A percentile compares a stretch with the other conserved stretches of the same genome.
Conservation (phyloP, 495 filamentous ascomycete genomes). For the Trichoderma gamsii region DNA sequence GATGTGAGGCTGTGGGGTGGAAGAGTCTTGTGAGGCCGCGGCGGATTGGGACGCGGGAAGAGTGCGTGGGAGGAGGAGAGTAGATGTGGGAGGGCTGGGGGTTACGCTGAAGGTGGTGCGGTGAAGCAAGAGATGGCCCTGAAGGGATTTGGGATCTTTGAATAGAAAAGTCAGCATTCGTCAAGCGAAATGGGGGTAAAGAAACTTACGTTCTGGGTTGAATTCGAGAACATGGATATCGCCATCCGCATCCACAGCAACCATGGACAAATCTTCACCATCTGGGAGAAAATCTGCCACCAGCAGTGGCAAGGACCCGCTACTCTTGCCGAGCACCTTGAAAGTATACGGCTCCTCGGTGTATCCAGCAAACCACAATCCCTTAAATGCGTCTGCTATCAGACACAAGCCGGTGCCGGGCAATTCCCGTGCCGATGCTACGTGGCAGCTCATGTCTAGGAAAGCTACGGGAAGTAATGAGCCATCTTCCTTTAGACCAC, state of each 20-base stretch:
- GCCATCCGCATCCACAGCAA: conserved; percentile 77
- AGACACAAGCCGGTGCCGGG: conserved; percentile 75
- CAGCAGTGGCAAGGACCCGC: conserved; percentile 66
- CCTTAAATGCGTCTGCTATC: conserved; percentile 84
- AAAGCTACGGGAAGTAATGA: conserved; percentile 90
- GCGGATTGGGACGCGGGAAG: conserved; percentile 31
- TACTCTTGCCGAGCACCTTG: conserved; percentile 84
- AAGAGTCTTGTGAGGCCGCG: conserved; percentile 22
- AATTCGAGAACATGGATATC: conserved; percentile 86
- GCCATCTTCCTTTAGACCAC: conserved; percentile 91
- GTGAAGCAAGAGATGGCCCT: conserved; percentile 80
- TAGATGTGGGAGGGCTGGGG: conserved; percentile 65
- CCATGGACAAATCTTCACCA: conserved; percentile 72
- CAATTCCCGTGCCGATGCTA: conserved; percentile 73
- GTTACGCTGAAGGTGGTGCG: conserved; percentile 76
- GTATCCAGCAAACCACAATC: conserved; percentile 91
- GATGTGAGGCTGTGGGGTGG: conserved; percentile 43
- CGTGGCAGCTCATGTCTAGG: conserved; percentile 94
- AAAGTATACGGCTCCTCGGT: conserved; percentile 94
- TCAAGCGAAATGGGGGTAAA: neutral
- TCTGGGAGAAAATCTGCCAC: conserved; percentile 85
- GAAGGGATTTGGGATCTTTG: conserved; percentile 84
- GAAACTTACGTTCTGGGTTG: conserved; percentile 70
- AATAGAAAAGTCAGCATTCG: neutral
- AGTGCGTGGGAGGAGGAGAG: conserved; percentile 69